Percentiles rank a stretch among this genome's conserved stretches.
Conservation (phyloP, 2,329 filamentous ascomycete genomes). For the Canariomyces notabilis region DNA sequence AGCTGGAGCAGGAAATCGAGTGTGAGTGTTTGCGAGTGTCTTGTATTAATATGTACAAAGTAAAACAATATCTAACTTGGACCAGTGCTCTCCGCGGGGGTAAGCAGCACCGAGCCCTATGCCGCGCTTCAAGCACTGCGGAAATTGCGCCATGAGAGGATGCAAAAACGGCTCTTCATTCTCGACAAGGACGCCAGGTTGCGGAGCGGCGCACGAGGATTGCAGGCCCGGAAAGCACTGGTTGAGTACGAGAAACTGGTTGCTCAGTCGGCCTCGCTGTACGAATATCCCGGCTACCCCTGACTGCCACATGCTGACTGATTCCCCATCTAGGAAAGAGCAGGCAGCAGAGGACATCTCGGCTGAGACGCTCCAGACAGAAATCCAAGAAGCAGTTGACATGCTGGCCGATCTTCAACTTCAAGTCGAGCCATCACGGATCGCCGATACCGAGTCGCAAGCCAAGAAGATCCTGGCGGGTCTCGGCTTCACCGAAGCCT, state of each 20-base stretch:
- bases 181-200: slow-evolving; percentile 69
- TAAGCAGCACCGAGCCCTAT: slow-evolving; percentile 54
- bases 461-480: slow-evolving; percentile 63
- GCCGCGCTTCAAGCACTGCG: slow-evolving; percentile 58
- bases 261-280: slow-evolving; percentile 51
- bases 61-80: not conserved
- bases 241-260: slow-evolving; percentile 64
- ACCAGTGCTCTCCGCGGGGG: slow-evolving; percentile 51
- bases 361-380: slow-evolving; percentile 51
- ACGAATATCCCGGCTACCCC: slow-evolving; percentile 23
- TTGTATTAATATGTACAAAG: not conserved
- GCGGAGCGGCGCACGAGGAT: slow-evolving; percentile 68
- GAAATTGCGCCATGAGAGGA: slow-evolving; percentile 55
- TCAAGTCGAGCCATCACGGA: slow-evolving; percentile 59
- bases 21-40: slow-evolving; percentile 34
- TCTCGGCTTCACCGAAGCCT: slow-evolving; percentile 63
- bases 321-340: slow-evolving; percentile 35
- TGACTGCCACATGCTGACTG: not conserved
- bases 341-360: slow-evolving; percentile 54
- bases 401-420: slow-evolving; percentile 65
- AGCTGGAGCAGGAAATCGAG: slow-evolving; percentile 56
- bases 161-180: slow-evolving; percentile 60
- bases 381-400: slow-evolving; percentile 65
- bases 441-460: slow-evolving; percentile 59
- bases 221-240: slow-evolving; percentile 70